Percentiles rank a stretch among this genome's conserved stretches.
Evolutionary conservation across 164 flowering plant genomes (phyloP).

Genomic region (Cinnamomum micranthum): DNA sequence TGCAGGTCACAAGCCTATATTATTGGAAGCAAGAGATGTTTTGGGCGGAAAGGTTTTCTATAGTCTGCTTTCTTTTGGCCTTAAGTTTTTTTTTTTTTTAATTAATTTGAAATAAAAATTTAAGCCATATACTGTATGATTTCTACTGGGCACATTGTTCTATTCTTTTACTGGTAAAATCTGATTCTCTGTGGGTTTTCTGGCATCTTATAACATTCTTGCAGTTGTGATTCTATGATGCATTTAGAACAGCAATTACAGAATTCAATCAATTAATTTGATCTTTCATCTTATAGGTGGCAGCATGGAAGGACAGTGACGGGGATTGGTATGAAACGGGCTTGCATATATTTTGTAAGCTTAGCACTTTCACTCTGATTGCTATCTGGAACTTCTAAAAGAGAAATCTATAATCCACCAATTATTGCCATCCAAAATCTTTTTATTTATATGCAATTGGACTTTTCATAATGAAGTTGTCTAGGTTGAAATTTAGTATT

Average conservation of each 20-base stretch:
- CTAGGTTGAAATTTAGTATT: too few relatives aligned
- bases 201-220: background rate
- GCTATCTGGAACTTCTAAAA: background rate
- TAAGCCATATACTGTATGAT: background rate
- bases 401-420: background rate
- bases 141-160: background rate
- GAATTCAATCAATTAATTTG: background rate
- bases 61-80: background rate
- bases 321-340: constrained; percentile 99
- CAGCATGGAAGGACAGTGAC: constrained; percentile 96
- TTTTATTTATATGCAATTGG: too few relatives aligned
- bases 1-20: constrained; percentile 92
- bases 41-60: constrained; percentile 86
- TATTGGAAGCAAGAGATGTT: constrained; percentile 96
- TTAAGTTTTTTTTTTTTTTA: constrained; percentile 2
- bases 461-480: too few relatives aligned
- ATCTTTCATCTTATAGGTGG: constrained; percentile 45
- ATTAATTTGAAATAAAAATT: background rate
- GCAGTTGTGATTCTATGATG: background rate
- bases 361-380: background rate
- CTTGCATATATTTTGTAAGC: constrained; percentile 94
- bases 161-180: background rate
- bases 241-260: background rate
- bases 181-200: background rate
- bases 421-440: background rate